phyloP scores from a whole-genome alignment of 495 filamentous ascomycete genomes.

The Podospora didyma region DNA sequence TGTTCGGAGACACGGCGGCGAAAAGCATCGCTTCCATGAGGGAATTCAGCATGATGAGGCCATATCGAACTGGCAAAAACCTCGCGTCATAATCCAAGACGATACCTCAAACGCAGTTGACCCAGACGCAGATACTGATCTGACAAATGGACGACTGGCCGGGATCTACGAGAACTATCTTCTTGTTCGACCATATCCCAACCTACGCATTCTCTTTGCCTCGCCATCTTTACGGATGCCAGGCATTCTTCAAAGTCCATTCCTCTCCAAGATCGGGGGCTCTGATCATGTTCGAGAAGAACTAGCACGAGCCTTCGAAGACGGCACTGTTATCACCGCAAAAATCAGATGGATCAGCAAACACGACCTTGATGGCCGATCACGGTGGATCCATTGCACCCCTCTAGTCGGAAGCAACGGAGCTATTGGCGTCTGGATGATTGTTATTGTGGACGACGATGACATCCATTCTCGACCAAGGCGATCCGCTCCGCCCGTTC shows the following conservation, averaged over 20 bases:
- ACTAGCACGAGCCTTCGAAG: slow-evolving; percentile 49
- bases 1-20: slow-evolving; percentile 50
- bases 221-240: slow-evolving; percentile 61
- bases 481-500: neutral
- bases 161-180: slow-evolving; percentile 57
- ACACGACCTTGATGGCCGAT: slow-evolving; percentile 41
- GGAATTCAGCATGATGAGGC: slow-evolving; percentile 33
- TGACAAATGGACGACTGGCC: slow-evolving; percentile 26
- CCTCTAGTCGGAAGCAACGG: slow-evolving; percentile 55
- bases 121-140: slow-evolving; percentile 3
- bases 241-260: slow-evolving; percentile 59
- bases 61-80: slow-evolving; percentile 26
- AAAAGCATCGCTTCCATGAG: slow-evolving; percentile 49
- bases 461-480: slow-evolving; percentile 16
- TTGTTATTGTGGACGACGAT: slow-evolving; percentile 56
- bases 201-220: slow-evolving; percentile 60
- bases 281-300: slow-evolving; percentile 47
- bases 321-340: slow-evolving; percentile 55
- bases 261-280: slow-evolving; percentile 59
- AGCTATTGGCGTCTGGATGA: slow-evolving; percentile 61
- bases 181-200: slow-evolving; percentile 58
- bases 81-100: slow-evolving; percentile 38
- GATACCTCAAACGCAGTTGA: neutral
- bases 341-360: slow-evolving; percentile 56
- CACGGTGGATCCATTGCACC: slow-evolving; percentile 61